Evolutionary conservation across 2,329 filamentous ascomycete genomes (phyloP).

Genomic region (Scopulariopsis brevicaulis): DNA sequence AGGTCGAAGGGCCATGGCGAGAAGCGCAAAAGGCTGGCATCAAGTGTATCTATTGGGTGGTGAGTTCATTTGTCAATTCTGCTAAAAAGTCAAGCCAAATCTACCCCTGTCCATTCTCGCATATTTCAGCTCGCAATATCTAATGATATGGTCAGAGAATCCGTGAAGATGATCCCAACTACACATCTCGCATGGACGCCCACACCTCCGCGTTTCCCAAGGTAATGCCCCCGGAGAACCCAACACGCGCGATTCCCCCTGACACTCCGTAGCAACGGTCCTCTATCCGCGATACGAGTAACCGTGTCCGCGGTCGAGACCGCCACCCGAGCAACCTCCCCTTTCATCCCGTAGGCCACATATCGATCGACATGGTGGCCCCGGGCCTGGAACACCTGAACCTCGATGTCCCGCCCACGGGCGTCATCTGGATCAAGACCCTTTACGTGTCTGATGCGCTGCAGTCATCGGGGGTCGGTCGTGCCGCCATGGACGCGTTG

Average conservation of each 20-base stretch:
- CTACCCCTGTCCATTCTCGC: neutral
- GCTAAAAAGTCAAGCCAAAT: no score
- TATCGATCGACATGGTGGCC: conserved; percentile 11
- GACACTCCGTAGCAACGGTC: neutral
- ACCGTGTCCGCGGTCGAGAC: conserved; percentile 2
- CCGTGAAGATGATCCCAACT: neutral
- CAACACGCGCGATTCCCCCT: neutral
- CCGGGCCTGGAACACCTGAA: conserved; percentile 2
- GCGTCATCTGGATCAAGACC: conserved; percentile 17
- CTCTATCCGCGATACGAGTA: neutral
- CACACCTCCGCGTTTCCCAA: neutral
- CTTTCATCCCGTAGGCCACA: conserved; percentile 13
- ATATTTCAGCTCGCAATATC: neutral
- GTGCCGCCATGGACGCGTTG: conserved; percentile 16
- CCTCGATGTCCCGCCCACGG: conserved; percentile 9
- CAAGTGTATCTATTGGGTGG: conserved; percentile 12
- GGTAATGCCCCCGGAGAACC: neutral
- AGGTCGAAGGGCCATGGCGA: conserved; percentile 10
- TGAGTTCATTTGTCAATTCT: conserved; percentile 3
- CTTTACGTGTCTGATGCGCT: conserved; percentile 15
- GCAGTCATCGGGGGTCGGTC: conserved; percentile 13
- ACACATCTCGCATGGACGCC: neutral
- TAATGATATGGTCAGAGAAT: neutral
- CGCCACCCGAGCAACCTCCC: conserved; percentile 6
- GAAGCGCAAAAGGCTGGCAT: conserved; percentile 9